Percentiles rank a stretch among this genome's conserved stretches.
These are phyloP conservation scores for Angomonas ambiguus DNA, from an alignment of 208 protist genomes.

Conservation along the genomic window DNA sequence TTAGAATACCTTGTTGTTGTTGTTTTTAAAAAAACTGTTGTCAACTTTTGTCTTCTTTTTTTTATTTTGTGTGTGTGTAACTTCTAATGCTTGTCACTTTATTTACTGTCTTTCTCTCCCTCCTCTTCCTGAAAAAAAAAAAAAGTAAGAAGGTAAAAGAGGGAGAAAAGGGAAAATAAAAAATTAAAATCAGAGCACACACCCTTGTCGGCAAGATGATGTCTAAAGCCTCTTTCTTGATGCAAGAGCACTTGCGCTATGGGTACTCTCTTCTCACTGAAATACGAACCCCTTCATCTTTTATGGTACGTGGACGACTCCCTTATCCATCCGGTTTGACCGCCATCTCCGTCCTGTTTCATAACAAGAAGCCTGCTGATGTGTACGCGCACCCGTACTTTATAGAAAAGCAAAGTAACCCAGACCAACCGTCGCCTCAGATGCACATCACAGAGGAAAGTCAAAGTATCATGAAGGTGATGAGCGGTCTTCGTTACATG, in stretches of 20 bases:
- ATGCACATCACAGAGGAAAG: slow-evolving; percentile 83
- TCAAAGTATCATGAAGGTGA: slow-evolving; percentile 78
- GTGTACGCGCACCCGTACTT: slow-evolving; percentile 86
- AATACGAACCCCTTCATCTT: slow-evolving; percentile 39
- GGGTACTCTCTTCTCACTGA: slow-evolving; percentile 65
- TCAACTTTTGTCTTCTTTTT: neutral
- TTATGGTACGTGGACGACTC: slow-evolving; percentile 64
- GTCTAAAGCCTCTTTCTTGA: slow-evolving; percentile 76
- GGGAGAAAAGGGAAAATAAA: neutral
- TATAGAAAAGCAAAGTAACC: slow-evolving; percentile 84
- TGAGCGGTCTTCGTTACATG: slow-evolving; percentile 82
- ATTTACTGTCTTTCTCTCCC: no score
- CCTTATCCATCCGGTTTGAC: slow-evolving; percentile 67
- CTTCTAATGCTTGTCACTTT: neutral
- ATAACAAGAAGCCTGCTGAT: slow-evolving; percentile 48
- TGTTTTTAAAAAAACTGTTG: slow-evolving; percentile 14
- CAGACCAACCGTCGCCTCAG: slow-evolving; percentile 74
- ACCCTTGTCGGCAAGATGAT: slow-evolving; percentile 45
- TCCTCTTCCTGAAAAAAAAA: no score
- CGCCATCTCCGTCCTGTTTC: slow-evolving; percentile 55
- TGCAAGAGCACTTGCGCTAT: slow-evolving; percentile 75
- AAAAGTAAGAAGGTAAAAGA: neutral
- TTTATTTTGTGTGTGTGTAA: neutral
- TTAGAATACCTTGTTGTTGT: neutral
- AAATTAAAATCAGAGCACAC: neutral